Base-by-base conservation (phyloP, 2,329 filamentous ascomycete genomes). In the Helotiales sp. region DNA sequence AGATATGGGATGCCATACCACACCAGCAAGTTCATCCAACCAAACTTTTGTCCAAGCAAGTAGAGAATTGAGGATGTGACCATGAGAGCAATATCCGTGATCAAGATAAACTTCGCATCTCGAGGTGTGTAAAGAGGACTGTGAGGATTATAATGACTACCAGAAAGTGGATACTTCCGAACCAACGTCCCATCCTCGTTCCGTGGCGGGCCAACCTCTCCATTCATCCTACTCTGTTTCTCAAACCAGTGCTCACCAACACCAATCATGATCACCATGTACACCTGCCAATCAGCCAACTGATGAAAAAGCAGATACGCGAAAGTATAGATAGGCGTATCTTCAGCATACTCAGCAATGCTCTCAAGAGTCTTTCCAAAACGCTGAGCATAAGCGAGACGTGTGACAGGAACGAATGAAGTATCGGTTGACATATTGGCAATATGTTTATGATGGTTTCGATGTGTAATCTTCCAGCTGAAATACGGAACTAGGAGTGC, bases 141-240 rank as follows among this genome's bases (percentile, higher is more conserved):
- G 70, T 80, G 79, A 30, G 92, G 91, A 74, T 90, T 81, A 79
- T 97, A 98, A 82, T 99, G 95, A 85, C 96, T 98, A 73, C 97
- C 93, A 67, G 91, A 90, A 57, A 81, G 81, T 59, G 83, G 81
- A 62, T 81, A 77, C 51, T 93, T 93, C 76, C 97, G 98, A 70
- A 79, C 76, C 80, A 66, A 77, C 79, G 49, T 22, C 6, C 36
- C 17, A 22, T 40, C 36, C 12, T 40, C 17, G 12, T 34, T 34
- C 10, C 31, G 31, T 5, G 31, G 10, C 3, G 31, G 31, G n/a
- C n/a, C n/a, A 12, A 34, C 3, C 10, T 34, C 31, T 10, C 83
- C 82, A 66, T 84, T 80, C 24, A 36, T 30, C 5, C 42, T 57
- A 4, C 50, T 48, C 46, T 60, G 62, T 15, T 57, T 34, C 22